Conservation (phyloP, 2,329 filamentous ascomycete species). For the Paracoccidioides brasiliensis region DNA sequence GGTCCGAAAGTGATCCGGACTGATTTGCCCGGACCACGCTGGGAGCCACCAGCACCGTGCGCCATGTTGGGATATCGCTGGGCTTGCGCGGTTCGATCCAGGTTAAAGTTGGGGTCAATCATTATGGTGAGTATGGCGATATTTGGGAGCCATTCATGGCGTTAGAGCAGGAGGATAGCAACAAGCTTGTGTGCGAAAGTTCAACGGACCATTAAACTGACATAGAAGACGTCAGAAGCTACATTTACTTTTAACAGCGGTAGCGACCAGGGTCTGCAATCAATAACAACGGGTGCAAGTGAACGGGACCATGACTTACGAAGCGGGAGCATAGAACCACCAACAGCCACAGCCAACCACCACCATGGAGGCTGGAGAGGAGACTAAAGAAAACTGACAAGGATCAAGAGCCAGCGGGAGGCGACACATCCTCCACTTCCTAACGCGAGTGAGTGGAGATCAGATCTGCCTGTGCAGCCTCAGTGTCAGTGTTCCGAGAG, state of each 20-base stretch:
- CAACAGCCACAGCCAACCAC: too few species aligned
- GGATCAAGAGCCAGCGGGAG: background rate
- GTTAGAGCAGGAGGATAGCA: conserved; percentile 6
- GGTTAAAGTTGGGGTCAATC: conserved; percentile 25
- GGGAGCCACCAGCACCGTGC: conserved; percentile 18
- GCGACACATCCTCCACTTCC: background rate
- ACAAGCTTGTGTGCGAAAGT: background rate
- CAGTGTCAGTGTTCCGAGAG: background rate
- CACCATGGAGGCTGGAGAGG: too few species aligned
- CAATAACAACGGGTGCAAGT: background rate
- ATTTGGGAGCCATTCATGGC: conserved; percentile 18
- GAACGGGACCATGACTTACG: background rate
- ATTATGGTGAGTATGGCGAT: conserved; percentile 13
- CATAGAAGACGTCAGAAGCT: background rate
- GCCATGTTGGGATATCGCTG: conserved; percentile 18
- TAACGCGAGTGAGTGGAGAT: background rate
- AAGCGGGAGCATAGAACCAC: background rate
- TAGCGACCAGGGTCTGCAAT: background rate
- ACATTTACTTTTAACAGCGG: background rate
- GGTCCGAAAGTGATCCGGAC: conserved; percentile 29
- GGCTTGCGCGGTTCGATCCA: conserved; percentile 20
- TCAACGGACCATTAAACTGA: background rate
- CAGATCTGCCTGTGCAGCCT: background rate
- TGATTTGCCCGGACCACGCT: conserved; percentile 21
- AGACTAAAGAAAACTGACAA: background rate